Evolutionary conservation across 768 basidiomycete genomes (phyloP), one percentile per base, ranked within the genome.

Genomic region (Russula foetens): DNA sequence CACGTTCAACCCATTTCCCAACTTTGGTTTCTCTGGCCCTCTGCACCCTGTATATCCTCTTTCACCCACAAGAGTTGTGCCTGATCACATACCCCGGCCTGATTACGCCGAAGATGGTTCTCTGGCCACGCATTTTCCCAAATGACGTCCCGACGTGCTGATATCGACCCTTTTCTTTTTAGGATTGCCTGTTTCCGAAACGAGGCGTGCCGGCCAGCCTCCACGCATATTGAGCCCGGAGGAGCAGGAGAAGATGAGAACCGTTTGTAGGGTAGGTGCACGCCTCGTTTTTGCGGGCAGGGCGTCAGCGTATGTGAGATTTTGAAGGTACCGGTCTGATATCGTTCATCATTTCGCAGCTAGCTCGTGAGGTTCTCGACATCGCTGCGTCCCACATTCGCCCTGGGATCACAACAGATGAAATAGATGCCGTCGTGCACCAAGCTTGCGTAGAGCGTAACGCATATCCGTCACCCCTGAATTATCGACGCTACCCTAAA

Each of bases 371-470:
- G 75, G 86, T 99, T n/a, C 81, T 99, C 23, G 95, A 98, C 71
- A 79, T 91, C 58, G 88, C 91, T 19, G 96, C 95, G 1, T 83
- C 94, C 0, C 82, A 85, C 68, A 77, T 98, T 62, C 78, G 81
- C 45, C 91, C 94, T n/a, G 97, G 96, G 38, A 82, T 97, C 41
- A 97, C 96, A 12, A 98, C 97, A 1, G 94, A 98, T 69, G 92
- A 94, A 70, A 80, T 99, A 28, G 97, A 99, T 73, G 84, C 83
- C 59, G 85, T 98, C 64, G 93, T 96, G 15, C 97, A 99, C 74
- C 83, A 91, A 65, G 97, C 90, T 19, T 88, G 80, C 65, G 86
- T 98, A 64, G 88, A 95, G 74, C 80, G 95, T 53, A 85, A 92
- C 66, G 84, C 91, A 24, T 99, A 99, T 74, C 97, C 97, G 1